Percentiles rank a stretch among this genome's conserved stretches.
Evolutionary conservation across 2,329 filamentous ascomycete species (phyloP).

Genomic region (Lasiodiplodia citricola): DNA sequence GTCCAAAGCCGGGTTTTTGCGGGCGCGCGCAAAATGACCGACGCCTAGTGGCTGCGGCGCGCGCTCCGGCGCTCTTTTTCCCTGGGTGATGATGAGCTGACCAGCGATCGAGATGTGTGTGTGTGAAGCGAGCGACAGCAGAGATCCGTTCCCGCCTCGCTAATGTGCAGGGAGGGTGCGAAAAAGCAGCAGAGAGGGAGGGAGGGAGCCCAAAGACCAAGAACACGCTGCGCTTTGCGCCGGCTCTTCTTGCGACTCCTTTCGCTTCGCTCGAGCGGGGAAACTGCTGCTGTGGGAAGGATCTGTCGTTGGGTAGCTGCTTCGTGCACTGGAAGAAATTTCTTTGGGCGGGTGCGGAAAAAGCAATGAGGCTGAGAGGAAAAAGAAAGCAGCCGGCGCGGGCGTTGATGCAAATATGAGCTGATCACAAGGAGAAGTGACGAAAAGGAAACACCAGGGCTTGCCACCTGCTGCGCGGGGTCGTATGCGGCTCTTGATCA

Average conservation of each 20-base stretch:
- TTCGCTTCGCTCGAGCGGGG: background rate
- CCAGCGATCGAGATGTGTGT: background rate
- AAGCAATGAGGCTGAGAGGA: constrained; percentile 5
- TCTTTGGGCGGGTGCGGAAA: background rate
- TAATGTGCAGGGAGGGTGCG: background rate
- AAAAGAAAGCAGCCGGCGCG: background rate
- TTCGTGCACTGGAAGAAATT: background rate
- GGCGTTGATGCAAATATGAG: background rate
- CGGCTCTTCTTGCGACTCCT: background rate
- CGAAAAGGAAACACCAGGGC: background rate
- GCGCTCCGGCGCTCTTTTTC: background rate
- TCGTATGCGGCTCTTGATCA: background rate
- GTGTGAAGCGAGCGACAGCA: background rate
- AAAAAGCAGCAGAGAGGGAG: background rate
- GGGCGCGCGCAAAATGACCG: background rate
- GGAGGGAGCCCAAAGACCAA: background rate
- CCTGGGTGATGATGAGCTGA: background rate
- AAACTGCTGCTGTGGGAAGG: background rate
- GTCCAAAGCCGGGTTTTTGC: background rate
- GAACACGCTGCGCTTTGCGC: background rate
- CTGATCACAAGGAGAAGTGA: background rate
- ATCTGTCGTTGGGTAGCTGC: constrained; percentile 10
- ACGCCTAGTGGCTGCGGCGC: background rate
- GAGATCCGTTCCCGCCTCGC: background rate
- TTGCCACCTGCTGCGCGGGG: background rate